Evolutionary conservation across 2,329 filamentous ascomycete species (phyloP), one percentile per base, ranked within the genome.

Genomic region (Epichloe aotearoae): DNA sequence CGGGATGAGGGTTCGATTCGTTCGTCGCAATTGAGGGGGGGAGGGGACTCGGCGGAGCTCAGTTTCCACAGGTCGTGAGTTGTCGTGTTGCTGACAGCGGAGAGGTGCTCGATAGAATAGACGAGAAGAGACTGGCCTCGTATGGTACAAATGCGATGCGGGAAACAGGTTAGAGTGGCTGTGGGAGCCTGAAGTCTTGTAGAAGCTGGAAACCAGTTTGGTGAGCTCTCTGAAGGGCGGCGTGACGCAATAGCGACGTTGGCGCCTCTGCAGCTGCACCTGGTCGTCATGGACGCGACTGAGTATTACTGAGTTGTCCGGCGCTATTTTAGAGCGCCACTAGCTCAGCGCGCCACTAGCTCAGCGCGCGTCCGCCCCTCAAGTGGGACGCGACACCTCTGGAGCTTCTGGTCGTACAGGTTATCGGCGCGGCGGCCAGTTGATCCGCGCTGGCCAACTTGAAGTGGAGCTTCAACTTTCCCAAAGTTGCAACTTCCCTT

Each of bases 161-260:
- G 12, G 5, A 17, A 45, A 34, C 11, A 26, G 26, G 26, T 19
- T 11, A 20, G 14, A 42, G 37, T 33, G 30, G 43, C 20, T 37
- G 44, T n/a, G 41, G 12, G 15, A 15, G 17, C 11, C 5, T 14
- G 17, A 14, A 46, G n/a, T 17, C 12, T 12, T 15, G 12, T 5
- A 30, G 17, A 20, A 26, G 20, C 14, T 36, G 51, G 40, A 50
- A 50, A 46, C 39, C 30, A 50, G 47, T 49, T 49, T 53, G 17
- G 6, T 26, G 10, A 41, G 38, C 15, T 23, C n/a, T 37, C 17
- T 26, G 15, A 43, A 8, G 6, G 12, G 39, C 41, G 50, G 45
- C 44, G 54, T 55, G 55, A 57, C 54, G 55, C 55, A 57, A 57
- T 54, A 36, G 14, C 40, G 38, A 46, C 47, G 38, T 23, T 36